Percentiles rank a stretch among this genome's conserved stretches.
phyloP scores from a whole-genome alignment of 768 basidiomycete genomes.

The Megacollybia marginata region DNA sequence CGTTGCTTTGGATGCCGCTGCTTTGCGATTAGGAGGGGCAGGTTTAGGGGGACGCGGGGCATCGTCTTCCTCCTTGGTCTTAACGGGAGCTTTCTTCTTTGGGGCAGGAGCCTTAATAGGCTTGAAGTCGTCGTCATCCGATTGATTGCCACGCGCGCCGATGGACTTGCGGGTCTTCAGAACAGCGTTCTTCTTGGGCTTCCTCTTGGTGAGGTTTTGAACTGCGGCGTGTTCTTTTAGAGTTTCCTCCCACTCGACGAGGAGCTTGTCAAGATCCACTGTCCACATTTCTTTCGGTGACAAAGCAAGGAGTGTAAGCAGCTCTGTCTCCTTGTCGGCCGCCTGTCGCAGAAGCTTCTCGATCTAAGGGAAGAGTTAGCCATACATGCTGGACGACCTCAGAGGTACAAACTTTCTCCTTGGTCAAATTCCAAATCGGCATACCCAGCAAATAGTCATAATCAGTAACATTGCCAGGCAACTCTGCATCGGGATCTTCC shows the following conservation, averaged over 20 bases:
- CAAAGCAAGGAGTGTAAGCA: constrained; percentile 69
- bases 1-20: constrained; percentile 9
- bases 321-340: constrained; percentile 74
- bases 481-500: constrained; percentile 36
- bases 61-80: constrained; percentile 8
- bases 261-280: constrained; percentile 76
- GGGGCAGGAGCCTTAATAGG: constrained; percentile 35
- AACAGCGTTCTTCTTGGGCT: constrained; percentile 38
- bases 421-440: constrained; percentile 92
- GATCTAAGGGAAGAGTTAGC: constrained; percentile 42
- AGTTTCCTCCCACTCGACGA: constrained; percentile 79
- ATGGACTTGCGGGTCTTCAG: constrained; percentile 44
- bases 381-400: background rate
- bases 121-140: constrained; percentile 40
- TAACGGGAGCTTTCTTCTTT: constrained; percentile 31
- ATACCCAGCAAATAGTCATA: constrained; percentile 93
- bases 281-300: constrained; percentile 87
- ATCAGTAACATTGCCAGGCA: constrained; percentile 45
- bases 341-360: constrained; percentile 77
- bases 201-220: constrained; percentile 25
- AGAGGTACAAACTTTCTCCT: constrained; percentile 64
- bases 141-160: constrained; percentile 20
- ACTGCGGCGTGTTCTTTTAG: constrained; percentile 27
- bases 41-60: constrained; percentile 2
- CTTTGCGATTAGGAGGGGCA: constrained; percentile 4